Percentiles rank a stretch among this genome's conserved stretches.
phyloP scores from a whole-genome alignment of 2,329 filamentous ascomycete genomes.

The Aspergillus chevalieri region DNA sequence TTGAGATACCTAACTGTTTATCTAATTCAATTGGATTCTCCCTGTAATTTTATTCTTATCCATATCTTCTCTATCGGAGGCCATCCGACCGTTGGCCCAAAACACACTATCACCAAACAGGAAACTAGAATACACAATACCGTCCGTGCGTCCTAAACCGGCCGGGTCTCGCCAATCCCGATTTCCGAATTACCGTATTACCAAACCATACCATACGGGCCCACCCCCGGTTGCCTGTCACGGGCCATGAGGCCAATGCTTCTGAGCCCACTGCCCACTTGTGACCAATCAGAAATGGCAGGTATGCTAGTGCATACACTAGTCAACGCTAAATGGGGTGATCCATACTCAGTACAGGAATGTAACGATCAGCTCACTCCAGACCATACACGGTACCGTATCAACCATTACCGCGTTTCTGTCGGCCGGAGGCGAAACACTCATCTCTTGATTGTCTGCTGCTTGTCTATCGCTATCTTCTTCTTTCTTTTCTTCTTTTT shows the following conservation, averaged over 20 bases:
- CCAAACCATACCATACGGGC: neutral
- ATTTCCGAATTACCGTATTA: neutral
- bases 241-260: constrained; percentile 13
- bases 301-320: neutral
- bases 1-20: neutral
- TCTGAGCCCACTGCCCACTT: neutral
- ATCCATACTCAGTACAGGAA: neutral
- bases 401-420: neutral
- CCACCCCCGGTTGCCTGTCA: constrained; percentile 14
- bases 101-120: neutral
- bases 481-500: constrained; percentile 1
- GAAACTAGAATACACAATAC: neutral
- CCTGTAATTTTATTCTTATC: neutral
- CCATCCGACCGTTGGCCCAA: neutral
- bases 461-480: neutral
- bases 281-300: neutral
- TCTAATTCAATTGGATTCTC: neutral
- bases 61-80: neutral
- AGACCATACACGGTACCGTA: neutral
- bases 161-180: neutral
- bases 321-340: neutral
- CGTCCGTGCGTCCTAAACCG: neutral
- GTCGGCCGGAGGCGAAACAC: constrained; percentile 1
- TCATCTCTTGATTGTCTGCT: neutral
- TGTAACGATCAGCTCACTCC: neutral